Percentiles rank a stretch among this genome's conserved stretches.
Conservation (phyloP, 2,329 filamentous ascomycete species). For the Shiraia bambusicola region DNA sequence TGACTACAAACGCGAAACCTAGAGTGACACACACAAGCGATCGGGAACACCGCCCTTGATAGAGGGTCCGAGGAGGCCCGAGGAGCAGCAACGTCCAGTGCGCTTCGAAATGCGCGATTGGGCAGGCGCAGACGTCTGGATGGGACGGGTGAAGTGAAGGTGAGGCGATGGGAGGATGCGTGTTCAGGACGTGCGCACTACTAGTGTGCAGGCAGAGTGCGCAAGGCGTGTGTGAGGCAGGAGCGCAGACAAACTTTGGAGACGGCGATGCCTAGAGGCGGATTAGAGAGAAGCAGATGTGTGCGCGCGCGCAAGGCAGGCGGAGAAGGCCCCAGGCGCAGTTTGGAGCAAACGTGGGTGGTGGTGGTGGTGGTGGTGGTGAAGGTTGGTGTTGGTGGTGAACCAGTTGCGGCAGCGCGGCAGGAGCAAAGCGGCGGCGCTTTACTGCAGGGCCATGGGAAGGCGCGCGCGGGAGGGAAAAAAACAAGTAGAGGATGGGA, state of each 20-base stretch:
- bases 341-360: conserved; percentile 13
- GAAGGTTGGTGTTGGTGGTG: neutral
- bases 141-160: conserved; percentile 19
- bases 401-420: conserved; percentile 19
- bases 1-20: conserved; percentile 40
- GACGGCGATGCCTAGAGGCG: conserved; percentile 8
- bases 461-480: conserved; percentile 14
- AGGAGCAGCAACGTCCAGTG: conserved; percentile 16
- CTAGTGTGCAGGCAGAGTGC: conserved; percentile 15
- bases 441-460: conserved; percentile 20
- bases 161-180: conserved; percentile 22
- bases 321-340: conserved; percentile 5
- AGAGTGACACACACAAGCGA: conserved; percentile 38
- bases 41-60: conserved; percentile 26
- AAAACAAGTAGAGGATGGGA: conserved; percentile 11
- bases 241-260: conserved; percentile 8
- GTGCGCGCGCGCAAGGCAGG: conserved; percentile 14
- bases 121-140: conserved; percentile 6
- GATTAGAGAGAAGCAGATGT: conserved; percentile 1
- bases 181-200: conserved; percentile 19
- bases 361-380: conserved; percentile 14
- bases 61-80: conserved; percentile 16
- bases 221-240: conserved; percentile 11
- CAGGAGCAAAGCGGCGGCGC: conserved; percentile 21
- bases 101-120: conserved; percentile 14